These are phyloP conservation scores for Crithidia sp. DNA, from an alignment of 208 protist species.

Conservation along the genomic window DNA sequence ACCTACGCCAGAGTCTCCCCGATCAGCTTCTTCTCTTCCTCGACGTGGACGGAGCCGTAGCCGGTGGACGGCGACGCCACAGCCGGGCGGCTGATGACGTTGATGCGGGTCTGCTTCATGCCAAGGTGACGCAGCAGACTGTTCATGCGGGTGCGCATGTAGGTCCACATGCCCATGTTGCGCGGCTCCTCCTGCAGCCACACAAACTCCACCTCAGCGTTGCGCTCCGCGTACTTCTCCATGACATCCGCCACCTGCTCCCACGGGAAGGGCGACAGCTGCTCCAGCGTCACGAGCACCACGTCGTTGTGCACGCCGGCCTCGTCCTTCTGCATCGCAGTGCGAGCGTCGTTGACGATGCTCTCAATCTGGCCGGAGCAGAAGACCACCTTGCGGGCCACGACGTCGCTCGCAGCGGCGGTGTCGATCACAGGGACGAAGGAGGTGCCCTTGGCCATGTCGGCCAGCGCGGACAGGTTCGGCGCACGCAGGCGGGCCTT, in stretches of 20 bases:
- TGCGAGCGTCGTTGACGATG: conserved; percentile 88
- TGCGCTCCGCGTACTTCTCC: conserved; percentile 86
- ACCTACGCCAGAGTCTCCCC: conserved; percentile 59
- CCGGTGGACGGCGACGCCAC: conserved; percentile 92
- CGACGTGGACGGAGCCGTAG: conserved; percentile 87
- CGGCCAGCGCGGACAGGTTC: conserved; percentile 83
- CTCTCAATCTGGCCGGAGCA: conserved; percentile 99
- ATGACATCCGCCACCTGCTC: conserved; percentile 92
- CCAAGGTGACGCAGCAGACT: conserved; percentile 70
- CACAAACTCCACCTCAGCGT: conserved; percentile 86
- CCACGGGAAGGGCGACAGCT: conserved; percentile 98
- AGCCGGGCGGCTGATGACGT: conserved; percentile 73
- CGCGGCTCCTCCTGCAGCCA: conserved; percentile 99
- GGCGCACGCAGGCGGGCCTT: conserved; percentile 92
- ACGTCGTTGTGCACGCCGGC: conserved; percentile 79
- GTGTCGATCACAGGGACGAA: conserved; percentile 63
- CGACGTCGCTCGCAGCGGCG: conserved; percentile 35
- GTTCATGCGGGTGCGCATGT: conserved; percentile 84
- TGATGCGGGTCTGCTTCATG: conserved; percentile 48
- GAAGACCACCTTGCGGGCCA: conserved; percentile 94
- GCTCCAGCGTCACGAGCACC: conserved; percentile 94
- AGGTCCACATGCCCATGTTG: conserved; percentile 97
- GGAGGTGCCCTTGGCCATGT: conserved; percentile 66
- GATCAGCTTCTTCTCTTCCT: conserved; percentile 84
- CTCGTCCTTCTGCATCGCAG: conserved; percentile 49